Base-by-base conservation (phyloP, 225 moss, liverwort and hornwort genomes). In the Antitrichia curtipendula region DNA sequence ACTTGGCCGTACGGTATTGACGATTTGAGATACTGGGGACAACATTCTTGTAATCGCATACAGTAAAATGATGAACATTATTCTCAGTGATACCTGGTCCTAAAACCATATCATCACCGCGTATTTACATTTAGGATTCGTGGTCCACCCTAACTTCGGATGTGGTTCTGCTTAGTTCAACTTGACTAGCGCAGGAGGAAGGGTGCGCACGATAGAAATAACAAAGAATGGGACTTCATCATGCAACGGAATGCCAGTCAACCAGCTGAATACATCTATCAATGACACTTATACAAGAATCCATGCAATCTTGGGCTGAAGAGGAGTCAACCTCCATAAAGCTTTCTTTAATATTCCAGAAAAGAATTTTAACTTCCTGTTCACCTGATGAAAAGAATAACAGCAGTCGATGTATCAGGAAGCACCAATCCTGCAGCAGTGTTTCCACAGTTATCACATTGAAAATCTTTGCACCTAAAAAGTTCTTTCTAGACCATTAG, bases 371-470 rank as follows among this genome's bases (percentile, higher is more conserved):
- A 25, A 56, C 70, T 62, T 88, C 63, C 32, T 78, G 84, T 72
- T 77, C 84, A 75, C 83, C 24, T 82, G 88, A 80, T 69, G 81
- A 41, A 19, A 71, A 40, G 45, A 34, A 29, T 12, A 50, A 24
- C 64, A 54, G 79, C 34, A 52, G 60, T 73, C 49, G 77, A 85
- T 92, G 80, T 18, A 75, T 75, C 79, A 62, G 75, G 73, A 60
- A 58, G 75, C 78, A 70, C 63, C 60, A 78, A 82, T 82, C 88
- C 88, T 92, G 86, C 88, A 92, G 53, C 45, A 92, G 65, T 27
- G 73, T 70, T 71, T 85, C 82, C 88, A 84, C 87, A 47, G 85
- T 84, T 88, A 84, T 70, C 56, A 84, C 57, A 78, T 65, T n/a
- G 41, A 64, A 78, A 74, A 24, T 59, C 29, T 60, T 78, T 66